phyloP scores from a whole-genome alignment of 768 basidiomycete genomes.

The Termitomyces sp. region DNA sequence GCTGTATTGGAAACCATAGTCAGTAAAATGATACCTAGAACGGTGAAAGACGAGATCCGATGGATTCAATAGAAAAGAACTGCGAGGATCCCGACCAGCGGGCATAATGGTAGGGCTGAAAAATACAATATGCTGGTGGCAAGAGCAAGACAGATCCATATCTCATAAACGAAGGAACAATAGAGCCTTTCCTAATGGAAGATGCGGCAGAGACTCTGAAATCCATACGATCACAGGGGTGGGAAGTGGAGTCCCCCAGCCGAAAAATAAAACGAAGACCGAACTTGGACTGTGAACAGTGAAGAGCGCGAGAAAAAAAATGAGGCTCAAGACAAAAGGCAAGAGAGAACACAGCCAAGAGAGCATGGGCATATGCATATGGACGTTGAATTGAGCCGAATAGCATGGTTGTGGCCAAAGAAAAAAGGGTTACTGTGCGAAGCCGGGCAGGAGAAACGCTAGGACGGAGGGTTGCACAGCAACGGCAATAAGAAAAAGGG shows the following conservation, averaged over 20 bases:
- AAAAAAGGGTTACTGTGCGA: background rate
- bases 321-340: background rate
- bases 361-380: background rate
- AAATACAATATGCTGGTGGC: background rate
- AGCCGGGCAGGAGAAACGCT: background rate
- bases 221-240: background rate
- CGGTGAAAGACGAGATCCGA: background rate
- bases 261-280: background rate
- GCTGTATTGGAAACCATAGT: constrained; percentile 25
- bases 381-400: background rate
- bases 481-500: background rate
- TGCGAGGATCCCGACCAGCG: background rate
- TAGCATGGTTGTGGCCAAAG: background rate
- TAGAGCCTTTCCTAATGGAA: background rate
- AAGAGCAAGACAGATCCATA: background rate
- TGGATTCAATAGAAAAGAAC: background rate
- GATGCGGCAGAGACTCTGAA: background rate
- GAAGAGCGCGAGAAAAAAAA: background rate
- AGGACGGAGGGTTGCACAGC: too few species aligned
- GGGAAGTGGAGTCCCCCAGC: background rate
- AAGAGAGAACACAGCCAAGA: background rate
- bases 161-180: background rate
- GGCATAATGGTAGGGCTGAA: background rate
- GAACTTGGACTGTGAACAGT: background rate
- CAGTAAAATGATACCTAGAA: background rate